Percentiles rank a stretch among this genome's conserved stretches.
Evolutionary conservation across 345 rosid species (phyloP).

Genomic region (Populus euphratica): DNA sequence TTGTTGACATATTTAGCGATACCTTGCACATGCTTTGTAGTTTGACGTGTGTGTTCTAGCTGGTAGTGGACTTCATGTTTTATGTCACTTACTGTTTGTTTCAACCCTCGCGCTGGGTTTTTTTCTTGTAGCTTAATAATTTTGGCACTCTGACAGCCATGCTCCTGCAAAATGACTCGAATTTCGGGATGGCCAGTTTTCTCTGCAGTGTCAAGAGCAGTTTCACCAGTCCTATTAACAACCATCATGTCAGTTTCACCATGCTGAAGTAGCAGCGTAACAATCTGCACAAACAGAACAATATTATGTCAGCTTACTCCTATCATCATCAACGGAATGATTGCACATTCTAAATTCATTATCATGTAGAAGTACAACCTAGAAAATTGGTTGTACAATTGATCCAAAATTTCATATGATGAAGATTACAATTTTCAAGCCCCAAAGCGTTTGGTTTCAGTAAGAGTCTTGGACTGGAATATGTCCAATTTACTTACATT

Average conservation of each 20-base stretch:
- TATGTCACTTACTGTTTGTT: conserved; percentile 90
- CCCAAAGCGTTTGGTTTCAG: neutral
- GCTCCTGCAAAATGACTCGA: conserved; percentile 47
- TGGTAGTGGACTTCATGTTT: conserved; percentile 92
- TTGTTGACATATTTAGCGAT: conserved; percentile 81
- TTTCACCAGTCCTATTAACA: conserved; percentile 66
- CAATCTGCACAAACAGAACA: conserved; percentile 50
- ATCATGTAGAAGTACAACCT: neutral
- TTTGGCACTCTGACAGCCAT: conserved; percentile 69
- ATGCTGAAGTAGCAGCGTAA: conserved; percentile 50
- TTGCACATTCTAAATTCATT: neutral
- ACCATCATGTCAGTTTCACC: conserved; percentile 45
- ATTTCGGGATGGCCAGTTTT: conserved; percentile 56
- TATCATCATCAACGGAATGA: neutral
- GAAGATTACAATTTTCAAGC: neutral
- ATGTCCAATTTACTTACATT: neutral
- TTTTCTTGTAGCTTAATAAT: conserved; percentile 43
- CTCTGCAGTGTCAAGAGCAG: conserved; percentile 84
- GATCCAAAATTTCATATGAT: neutral
- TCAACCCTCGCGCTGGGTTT: conserved; percentile 71
- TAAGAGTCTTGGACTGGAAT: neutral
- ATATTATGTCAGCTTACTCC: neutral
- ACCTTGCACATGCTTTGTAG: conserved; percentile 78
- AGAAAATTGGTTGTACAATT: too few species aligned
- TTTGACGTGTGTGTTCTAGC: conserved; percentile 84